Evolutionary conservation across 2,329 filamentous ascomycete genomes (phyloP), one percentile per base, ranked within the genome.

Genomic region (Paraconiothyrium sp.): DNA sequence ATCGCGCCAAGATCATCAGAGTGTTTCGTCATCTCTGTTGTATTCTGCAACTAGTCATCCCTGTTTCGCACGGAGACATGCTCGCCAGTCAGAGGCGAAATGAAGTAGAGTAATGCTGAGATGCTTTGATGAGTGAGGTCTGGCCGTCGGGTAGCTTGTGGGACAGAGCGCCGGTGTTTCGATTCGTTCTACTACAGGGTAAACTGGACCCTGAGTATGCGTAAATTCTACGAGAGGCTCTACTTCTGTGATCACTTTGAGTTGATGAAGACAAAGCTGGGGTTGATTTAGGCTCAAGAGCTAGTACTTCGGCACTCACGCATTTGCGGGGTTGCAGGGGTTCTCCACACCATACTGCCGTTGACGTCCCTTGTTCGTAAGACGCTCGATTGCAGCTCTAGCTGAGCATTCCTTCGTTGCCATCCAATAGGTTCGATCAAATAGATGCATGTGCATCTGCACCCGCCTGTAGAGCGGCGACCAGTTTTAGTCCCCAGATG

Each of bases 221-320:
- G 24, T 57, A 10, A 49, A 55, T 46, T 20, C 14, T 54, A 14
- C 22, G 50, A 47, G 22, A 43, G n/a, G 32, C 14, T 44, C 3
- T 46, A 11, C 5, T 39, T 20, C 32, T 44, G 13, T 55, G 30
- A 30, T 27, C 52, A 61, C 57, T 61, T 43, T 58, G 37, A 32
- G 46, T 61, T 58, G 49, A 61, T 61, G 59, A 54, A 59, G 24
- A 46, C 30, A 47, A 41, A 52, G 57, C 58, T 54, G 54, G 41
- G 51, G 59, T 60, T 60, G 34, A 62, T 67, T 63, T 62, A 64
- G 61, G 58, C 61, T 62, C 54, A 64, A 63, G 52, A 34, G 52
- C 52, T 55, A 55, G 14, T 16, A 16, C 48, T 50, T 57, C 46
- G 39, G 52, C 46, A 58, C 41, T 57, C 39, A 8, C 50, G 43